These are phyloP conservation scores for Globisporangium solare DNA, from an alignment of 352 stramenopile species.

Conservation along the genomic window DNA sequence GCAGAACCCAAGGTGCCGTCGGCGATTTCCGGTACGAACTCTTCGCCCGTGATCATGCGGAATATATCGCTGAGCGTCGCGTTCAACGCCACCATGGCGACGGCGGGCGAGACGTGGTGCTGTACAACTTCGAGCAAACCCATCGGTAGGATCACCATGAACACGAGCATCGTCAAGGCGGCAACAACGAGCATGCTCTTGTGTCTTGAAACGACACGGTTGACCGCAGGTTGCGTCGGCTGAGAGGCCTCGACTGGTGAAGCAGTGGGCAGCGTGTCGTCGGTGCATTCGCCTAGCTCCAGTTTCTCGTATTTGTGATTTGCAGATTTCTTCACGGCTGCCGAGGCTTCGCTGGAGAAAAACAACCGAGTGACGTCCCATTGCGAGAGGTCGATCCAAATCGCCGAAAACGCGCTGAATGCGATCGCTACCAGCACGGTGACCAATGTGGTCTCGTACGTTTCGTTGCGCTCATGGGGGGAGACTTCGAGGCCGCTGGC, in stretches of 20 bases:
- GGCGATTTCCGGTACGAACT: slow-evolving; percentile 17
- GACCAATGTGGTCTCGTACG: slow-evolving; percentile 13
- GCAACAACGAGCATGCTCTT: too few species aligned
- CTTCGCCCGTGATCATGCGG: slow-evolving; percentile 13
- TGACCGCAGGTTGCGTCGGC: too few species aligned
- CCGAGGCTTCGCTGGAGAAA: not conserved
- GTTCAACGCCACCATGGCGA: slow-evolving; percentile 35
- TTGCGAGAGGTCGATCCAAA: slow-evolving; percentile 25
- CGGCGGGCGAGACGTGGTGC: slow-evolving; percentile 12
- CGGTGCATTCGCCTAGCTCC: not conserved
- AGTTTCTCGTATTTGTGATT: not conserved
- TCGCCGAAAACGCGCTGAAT: slow-evolving; percentile 15
- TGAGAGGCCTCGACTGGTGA: too few species aligned
- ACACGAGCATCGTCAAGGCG: not conserved
- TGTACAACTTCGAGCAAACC: slow-evolving; percentile 14
- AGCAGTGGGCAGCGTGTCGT: too few species aligned
- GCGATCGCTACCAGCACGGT: slow-evolving; percentile 16
- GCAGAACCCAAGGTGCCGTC: slow-evolving; percentile 13
- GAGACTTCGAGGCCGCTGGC: slow-evolving; percentile 27
- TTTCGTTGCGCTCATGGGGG: slow-evolving; percentile 16
- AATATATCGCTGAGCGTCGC: slow-evolving; percentile 36
- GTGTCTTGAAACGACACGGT: too few species aligned
- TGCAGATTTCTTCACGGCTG: not conserved
- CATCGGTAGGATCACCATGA: slow-evolving; percentile 15
- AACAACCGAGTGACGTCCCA: slow-evolving; percentile 22